Base-by-base conservation (phyloP, 2,329 filamentous ascomycete genomes). In the Aureobasidium sp. region DNA sequence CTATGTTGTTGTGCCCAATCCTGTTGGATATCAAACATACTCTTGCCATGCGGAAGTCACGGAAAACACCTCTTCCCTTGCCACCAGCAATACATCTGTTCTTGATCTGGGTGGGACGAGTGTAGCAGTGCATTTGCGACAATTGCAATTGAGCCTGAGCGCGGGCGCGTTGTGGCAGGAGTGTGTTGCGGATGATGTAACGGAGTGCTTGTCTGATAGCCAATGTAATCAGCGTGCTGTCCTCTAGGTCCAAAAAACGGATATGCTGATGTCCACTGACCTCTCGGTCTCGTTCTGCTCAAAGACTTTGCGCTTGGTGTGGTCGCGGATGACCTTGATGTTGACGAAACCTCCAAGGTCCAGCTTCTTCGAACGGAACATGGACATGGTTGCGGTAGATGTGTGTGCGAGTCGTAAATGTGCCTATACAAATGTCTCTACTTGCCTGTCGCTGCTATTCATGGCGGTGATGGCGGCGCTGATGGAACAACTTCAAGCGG, bases 111-210 rank as follows among this genome's bases (percentile, higher is more conserved):
- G 93, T 96, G 62, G 90, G 85, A 64, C 92, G 84, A 37, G 94
- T 97, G 77, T 97, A 97, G 80, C 85, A 86, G 79, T 97, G 92
- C 93, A 97, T 97, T 77, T 96, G 88, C 3, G 88, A 85, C 67
- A 99, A 81, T 77, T 97, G 88, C 61, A 99, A 84, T 79, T 97
- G 93, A 45, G 94, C 94, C 74, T 96, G 89, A 64, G 90, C 91
- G 70, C 95, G 89, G 55, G 89, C 86, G 70, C 92, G 85, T 61
- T 86, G 81, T 1, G 92, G 85, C 3, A 99, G 86, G 1, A 87
- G 88, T 36, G 91, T 94, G 76, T 99, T 99, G 75, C 90, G 91
- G 74, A 96, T 90, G 66, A 96, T 88, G 78, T 97, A 97, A 69
- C 77, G 76, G 54, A 81, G 78, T 4, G 79, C 93, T 89, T 97